phyloP scores from a whole-genome alignment of 1,139 yeast genomes.

The Candida sanyaensis region DNA sequence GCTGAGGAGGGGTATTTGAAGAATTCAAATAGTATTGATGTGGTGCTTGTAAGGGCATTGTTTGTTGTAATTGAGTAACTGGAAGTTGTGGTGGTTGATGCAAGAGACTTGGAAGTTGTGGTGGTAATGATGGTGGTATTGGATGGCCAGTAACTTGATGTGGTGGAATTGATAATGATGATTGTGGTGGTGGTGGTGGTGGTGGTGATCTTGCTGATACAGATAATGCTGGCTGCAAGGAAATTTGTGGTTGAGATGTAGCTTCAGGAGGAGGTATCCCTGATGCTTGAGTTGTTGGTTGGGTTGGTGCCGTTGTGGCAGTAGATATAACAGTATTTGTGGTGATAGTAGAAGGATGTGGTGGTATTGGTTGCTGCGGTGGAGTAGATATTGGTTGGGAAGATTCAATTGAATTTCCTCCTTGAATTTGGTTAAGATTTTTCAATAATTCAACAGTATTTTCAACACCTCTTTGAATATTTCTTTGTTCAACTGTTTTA shows the following conservation, averaged over 20 bases:
- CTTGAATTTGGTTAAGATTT: slow-evolving; percentile 14
- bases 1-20: background rate
- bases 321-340: background rate
- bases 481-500: slow-evolving; percentile 14
- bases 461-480: slow-evolving; percentile 19
- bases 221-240: background rate
- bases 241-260: background rate
- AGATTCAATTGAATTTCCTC: background rate
- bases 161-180: too few relatives aligned
- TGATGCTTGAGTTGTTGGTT: background rate
- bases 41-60: background rate
- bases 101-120: background rate
- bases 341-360: background rate
- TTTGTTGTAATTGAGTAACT: background rate
- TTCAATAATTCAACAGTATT: slow-evolving; percentile 20
- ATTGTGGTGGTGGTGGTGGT: background rate
- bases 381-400: slow-evolving; percentile 6
- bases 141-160: too few relatives aligned
- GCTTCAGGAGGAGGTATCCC: background rate
- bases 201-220: background rate
- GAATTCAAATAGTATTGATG: background rate
- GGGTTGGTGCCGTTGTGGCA: background rate
- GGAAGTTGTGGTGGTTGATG: slow-evolving; percentile 7
- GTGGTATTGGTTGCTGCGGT: slow-evolving; percentile 5
- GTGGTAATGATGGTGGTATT: background rate